Conservation (phyloP, 1,284 basidiomycete genomes). For the Rhodotorula sp. region DNA sequence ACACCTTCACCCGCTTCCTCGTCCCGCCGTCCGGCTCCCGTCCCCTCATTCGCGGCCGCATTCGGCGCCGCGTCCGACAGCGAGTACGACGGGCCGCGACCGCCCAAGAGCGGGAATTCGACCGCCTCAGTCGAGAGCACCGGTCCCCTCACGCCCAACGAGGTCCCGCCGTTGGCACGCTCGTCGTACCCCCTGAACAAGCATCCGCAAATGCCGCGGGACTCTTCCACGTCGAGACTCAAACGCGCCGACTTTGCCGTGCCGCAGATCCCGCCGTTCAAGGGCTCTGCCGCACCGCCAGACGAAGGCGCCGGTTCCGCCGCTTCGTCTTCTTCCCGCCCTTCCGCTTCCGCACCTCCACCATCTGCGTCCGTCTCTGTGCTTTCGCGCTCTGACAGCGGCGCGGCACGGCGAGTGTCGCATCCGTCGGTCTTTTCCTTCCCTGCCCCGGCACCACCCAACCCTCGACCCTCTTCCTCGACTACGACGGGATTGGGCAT, state of each 20-base stretch:
- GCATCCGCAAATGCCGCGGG: background rate
- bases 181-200: background rate
- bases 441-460: background rate
- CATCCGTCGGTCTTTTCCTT: slow-evolving; percentile 4
- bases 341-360: too few relatives aligned
- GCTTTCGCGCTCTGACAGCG: background rate
- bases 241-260: background rate
- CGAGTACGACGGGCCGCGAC: too few relatives aligned
- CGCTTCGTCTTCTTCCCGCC: background rate
- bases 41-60: background rate
- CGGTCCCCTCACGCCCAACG: background rate
- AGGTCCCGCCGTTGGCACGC: background rate
- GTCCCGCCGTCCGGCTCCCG: background rate
- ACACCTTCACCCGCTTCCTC: too few relatives aligned
- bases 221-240: background rate
- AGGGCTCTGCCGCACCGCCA: background rate
- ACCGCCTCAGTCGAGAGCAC: background rate
- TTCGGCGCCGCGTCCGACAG: background rate
- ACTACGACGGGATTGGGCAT: slow-evolving; percentile 7
- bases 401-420: background rate
- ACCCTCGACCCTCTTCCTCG: background rate
- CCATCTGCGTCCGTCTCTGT: background rate
- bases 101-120: background rate
- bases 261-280: slow-evolving; percentile 3
- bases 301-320: background rate